Evolutionary conservation across 2,329 filamentous ascomycete genomes (phyloP).

Genomic region (Penicillium sp.): DNA sequence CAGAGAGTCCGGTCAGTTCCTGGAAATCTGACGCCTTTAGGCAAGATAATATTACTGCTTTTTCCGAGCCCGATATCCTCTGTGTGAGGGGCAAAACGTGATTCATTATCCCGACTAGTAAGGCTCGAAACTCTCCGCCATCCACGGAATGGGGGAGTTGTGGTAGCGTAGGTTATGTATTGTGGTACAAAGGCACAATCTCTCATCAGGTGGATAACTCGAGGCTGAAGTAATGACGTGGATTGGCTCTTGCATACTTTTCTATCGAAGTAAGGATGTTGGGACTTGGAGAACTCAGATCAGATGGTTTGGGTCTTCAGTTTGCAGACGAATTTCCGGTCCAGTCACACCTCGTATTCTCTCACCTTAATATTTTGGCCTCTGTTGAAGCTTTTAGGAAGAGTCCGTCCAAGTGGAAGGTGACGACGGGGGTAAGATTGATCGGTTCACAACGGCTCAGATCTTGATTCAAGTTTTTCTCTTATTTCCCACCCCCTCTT

Average conservation of each 20-base stretch:
- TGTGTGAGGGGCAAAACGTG: background rate
- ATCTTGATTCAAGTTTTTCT: background rate
- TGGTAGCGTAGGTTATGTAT: conserved; percentile 7
- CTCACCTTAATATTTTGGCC: background rate
- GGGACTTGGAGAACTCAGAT: background rate
- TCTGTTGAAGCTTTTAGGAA: background rate
- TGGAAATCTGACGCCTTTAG: background rate
- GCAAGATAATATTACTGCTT: background rate
- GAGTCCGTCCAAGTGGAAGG: background rate
- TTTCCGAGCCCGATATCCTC: background rate
- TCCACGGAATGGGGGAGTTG: conserved; percentile 6
- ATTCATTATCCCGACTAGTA: conserved; percentile 6
- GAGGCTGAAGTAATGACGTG: conserved; percentile 17
- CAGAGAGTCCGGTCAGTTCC: background rate
- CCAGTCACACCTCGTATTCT: background rate
- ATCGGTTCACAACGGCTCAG: background rate
- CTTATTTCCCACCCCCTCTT: background rate
- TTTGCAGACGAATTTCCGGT: background rate
- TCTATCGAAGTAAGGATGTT: background rate
- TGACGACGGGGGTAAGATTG: background rate
- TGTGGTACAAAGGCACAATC: conserved; percentile 16
- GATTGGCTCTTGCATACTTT: conserved; percentile 4
- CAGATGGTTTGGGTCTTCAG: background rate
- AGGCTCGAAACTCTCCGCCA: conserved; percentile 3
- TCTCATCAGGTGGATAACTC: conserved; percentile 12